Evolutionary conservation across 1,284 basidiomycete species (phyloP).

Genomic region (Tausonia pullulans): DNA sequence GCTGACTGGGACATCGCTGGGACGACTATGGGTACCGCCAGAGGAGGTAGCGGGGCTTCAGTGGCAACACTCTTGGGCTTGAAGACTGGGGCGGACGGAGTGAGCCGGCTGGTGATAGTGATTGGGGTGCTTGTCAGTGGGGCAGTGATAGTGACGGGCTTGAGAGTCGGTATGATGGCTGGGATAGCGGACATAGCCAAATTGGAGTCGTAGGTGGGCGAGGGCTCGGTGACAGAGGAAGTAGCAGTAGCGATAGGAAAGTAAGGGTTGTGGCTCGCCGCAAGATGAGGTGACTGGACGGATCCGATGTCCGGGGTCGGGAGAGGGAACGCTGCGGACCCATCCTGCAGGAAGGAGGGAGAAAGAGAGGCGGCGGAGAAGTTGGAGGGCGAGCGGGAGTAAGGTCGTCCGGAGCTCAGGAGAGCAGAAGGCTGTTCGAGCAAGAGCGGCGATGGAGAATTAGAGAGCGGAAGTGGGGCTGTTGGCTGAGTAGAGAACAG

Average conservation of each 20-base stretch:
- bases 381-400: neutral
- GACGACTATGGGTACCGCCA: neutral
- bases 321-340: neutral
- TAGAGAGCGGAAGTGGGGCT: neutral
- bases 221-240: neutral
- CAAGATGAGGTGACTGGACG: neutral
- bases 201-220: neutral
- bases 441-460: neutral
- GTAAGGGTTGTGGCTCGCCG: neutral
- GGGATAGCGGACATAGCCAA: too few species aligned
- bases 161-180: too few species aligned
- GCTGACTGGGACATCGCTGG: too few species aligned
- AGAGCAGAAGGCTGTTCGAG: too few species aligned
- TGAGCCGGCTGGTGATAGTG: neutral
- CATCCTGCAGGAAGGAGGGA: neutral
- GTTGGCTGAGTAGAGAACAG: neutral
- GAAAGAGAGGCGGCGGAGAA: neutral
- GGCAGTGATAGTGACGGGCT: too few species aligned
- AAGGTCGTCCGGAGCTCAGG: neutral
- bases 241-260: neutral
- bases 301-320: neutral
- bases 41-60: neutral
- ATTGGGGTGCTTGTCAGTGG: neutral
- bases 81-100: neutral
- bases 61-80: neutral